Evolutionary conservation across 441 rosid genomes (phyloP), one percentile per base, ranked within the genome.

Genomic region (Croton laevigatus): DNA sequence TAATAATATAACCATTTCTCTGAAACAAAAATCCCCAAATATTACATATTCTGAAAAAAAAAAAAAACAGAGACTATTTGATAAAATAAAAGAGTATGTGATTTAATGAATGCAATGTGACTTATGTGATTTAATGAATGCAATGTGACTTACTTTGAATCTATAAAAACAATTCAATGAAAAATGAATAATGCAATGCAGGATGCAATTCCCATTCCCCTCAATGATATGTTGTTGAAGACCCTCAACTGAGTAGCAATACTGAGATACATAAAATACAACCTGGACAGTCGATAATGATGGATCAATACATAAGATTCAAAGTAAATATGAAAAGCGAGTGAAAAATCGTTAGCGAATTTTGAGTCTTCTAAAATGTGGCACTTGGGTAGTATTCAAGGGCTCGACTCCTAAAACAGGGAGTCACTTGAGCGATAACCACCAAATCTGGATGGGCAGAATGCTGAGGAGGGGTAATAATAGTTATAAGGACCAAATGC

Each of bases 91-190:
- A 34, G 37, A 45, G 32, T 27, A n/a, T n/a, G n/a, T n/a, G n/a
- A n/a, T n/a, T n/a, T n/a, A n/a, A n/a, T n/a, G n/a, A n/a, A n/a
- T n/a, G n/a, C n/a, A n/a, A n/a, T n/a, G n/a, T n/a, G n/a, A n/a
- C n/a, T n/a, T 67, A 36, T 73, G 48, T 64, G 77, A 71, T 75
- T 53, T 61, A 79, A 79, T 73, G 75, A 73, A 76, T 79, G 81
- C 81, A 62, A 61, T 16, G 75, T 71, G 62, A 68, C 76, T 67
- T 68, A 77, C 81, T 69, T 66, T 2, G 27, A 69, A 73, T 53
- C 52, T 54, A 59, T 70, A 8, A 38, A 58, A 57, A 38, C 59
- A 55, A 45, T 17, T 5, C 3, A 32, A 42, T 34, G 22, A 34
- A 42, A 63, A 67, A 70, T 59, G 51, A 62, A 62, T 42, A 38